phyloP scores from a whole-genome alignment of 1,139 yeast species.

The Geotrichum cucujoidarum region DNA sequence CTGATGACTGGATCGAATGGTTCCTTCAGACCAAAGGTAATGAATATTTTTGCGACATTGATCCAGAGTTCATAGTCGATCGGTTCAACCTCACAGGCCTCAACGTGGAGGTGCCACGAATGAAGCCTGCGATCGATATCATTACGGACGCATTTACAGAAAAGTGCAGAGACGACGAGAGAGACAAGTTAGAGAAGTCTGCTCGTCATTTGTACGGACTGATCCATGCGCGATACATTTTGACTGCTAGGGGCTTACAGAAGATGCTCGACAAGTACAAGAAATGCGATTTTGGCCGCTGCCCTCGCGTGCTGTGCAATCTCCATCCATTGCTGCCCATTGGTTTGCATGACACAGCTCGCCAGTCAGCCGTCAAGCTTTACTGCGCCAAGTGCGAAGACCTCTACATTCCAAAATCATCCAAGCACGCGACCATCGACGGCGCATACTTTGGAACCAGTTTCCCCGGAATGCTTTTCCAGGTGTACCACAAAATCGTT shows the following conservation, averaged over 20 bases:
- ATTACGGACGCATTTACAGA: slow-evolving; percentile 61
- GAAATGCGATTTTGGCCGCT: slow-evolving; percentile 92
- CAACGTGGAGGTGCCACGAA: slow-evolving; percentile 74
- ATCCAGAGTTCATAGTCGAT: slow-evolving; percentile 86
- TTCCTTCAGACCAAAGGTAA: slow-evolving; percentile 88
- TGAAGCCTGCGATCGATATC: slow-evolving; percentile 77
- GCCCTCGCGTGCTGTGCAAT: slow-evolving; percentile 90
- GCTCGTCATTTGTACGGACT: slow-evolving; percentile 78
- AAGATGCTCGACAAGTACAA: slow-evolving; percentile 86
- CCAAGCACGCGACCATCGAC: slow-evolving; percentile 80
- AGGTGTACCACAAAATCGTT: slow-evolving; percentile 78
- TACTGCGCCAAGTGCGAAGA: slow-evolving; percentile 97
- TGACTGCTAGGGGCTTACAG: slow-evolving; percentile 82
- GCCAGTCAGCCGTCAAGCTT: slow-evolving; percentile 76
- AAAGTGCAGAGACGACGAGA: slow-evolving; percentile 48
- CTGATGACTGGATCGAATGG: slow-evolving; percentile 92
- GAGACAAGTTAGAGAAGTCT: slow-evolving; percentile 62
- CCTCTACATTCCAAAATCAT: slow-evolving; percentile 82
- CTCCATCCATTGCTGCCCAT: slow-evolving; percentile 84
- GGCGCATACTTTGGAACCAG: slow-evolving; percentile 97
- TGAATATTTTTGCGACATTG: slow-evolving; percentile 93
- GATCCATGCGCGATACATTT: slow-evolving; percentile 76
- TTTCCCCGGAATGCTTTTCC: slow-evolving; percentile 95
- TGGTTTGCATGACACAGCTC: slow-evolving; percentile 85
- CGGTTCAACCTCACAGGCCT: slow-evolving; percentile 91